Percentiles rank a stretch among this genome's conserved stretches.
These are phyloP conservation scores for Filosporella fistucella DNA, from an alignment of 495 filamentous ascomycete species.

Conservation along the genomic window DNA sequence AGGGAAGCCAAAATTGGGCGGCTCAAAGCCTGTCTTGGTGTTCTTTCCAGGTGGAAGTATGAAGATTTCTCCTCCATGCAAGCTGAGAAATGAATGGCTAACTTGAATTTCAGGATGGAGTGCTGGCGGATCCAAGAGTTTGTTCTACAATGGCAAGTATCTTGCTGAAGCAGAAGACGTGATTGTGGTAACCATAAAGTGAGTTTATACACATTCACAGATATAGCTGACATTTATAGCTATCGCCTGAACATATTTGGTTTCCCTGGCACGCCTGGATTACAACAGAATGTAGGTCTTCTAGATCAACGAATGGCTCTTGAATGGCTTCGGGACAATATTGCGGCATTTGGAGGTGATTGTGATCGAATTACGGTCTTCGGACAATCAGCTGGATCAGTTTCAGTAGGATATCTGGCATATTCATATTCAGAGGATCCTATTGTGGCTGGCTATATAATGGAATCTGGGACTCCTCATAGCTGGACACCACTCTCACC, in stretches of 20 bases:
- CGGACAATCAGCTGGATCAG: constrained; percentile 49
- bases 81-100: background rate
- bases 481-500: constrained; percentile 35
- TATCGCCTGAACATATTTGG: constrained; percentile 55
- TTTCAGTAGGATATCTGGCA: constrained; percentile 44
- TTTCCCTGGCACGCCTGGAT: constrained; percentile 2
- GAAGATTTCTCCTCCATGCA: background rate
- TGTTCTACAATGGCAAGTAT: background rate
- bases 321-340: constrained; percentile 45
- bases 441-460: constrained; percentile 40
- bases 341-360: constrained; percentile 30
- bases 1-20: background rate
- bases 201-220: constrained; percentile 19
- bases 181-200: constrained; percentile 1
- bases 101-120: constrained; percentile 10
- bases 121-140: constrained; percentile 1
- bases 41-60: constrained; percentile 16
- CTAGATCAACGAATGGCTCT: constrained; percentile 58
- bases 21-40: constrained; percentile 9
- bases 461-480: constrained; percentile 46
- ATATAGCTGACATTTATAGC: constrained; percentile 25
- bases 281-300: constrained; percentile 46
- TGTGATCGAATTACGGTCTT: constrained; percentile 33
- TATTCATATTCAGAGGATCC: constrained; percentile 43
- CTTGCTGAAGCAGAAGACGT: background rate